Conservation (phyloP, 2,329 filamentous ascomycete genomes). For the Chrysoporthe deuterocubensis region DNA sequence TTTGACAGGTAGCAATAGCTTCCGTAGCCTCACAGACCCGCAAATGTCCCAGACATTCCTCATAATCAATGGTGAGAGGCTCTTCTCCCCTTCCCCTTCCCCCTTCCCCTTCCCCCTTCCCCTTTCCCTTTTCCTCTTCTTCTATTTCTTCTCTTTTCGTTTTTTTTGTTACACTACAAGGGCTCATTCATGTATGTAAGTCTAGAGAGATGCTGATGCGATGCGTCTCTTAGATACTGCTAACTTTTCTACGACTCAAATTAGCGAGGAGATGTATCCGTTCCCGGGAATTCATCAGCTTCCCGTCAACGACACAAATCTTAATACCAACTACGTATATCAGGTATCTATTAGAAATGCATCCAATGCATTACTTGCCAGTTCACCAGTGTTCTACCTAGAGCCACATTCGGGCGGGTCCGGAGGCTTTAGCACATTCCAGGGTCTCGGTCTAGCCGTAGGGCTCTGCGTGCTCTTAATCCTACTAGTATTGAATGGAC, state of each 20-base stretch:
- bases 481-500: not conserved
- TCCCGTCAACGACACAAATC: not conserved
- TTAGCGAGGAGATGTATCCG: not conserved
- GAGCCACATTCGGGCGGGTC: not conserved
- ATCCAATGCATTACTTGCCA: not conserved
- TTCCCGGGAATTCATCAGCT: not conserved
- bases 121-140: no score
- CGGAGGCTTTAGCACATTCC: not conserved
- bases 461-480: not conserved
- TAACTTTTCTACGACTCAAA: not conserved
- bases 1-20: not conserved
- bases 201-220: not conserved
- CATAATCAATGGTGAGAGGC: not conserved
- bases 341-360: not conserved
- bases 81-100: not conserved
- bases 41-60: not conserved
- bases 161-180: not conserved
- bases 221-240: not conserved
- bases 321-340: not conserved
- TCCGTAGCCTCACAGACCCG: not conserved
- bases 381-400: not conserved
- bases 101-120: no score
- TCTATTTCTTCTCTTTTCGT: not conserved
- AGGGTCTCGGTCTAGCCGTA: not conserved
- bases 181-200: no score